Evolutionary conservation across 805 yeast species (phyloP).

Genomic region (Schwanniomyces sp.): DNA sequence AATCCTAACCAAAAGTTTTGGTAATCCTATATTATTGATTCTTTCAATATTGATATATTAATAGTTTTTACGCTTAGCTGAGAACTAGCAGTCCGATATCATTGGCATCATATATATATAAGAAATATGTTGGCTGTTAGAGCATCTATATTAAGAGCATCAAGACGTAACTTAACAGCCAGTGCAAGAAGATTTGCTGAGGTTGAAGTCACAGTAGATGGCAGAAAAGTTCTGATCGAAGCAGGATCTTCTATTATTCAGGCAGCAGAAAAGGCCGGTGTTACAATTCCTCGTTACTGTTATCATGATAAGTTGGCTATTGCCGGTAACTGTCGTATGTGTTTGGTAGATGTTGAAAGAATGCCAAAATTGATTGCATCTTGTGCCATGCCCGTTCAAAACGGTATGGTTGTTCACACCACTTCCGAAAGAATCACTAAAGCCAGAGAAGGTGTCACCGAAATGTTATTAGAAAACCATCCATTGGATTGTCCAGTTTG

Average conservation of each 20-base stretch:
- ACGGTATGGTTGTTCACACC: conserved; percentile 85
- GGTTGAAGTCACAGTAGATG: conserved; percentile 63
- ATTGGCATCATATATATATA: conserved; percentile 2
- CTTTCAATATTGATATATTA: conserved; percentile 1
- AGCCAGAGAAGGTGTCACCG: conserved; percentile 89
- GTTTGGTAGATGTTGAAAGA: conserved; percentile 84
- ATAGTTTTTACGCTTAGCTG: neutral
- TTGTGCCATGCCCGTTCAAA: conserved; percentile 89
- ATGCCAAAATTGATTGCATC: conserved; percentile 90
- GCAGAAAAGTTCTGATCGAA: conserved; percentile 72
- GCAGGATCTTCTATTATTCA: conserved; percentile 87
- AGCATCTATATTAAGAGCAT: conserved; percentile 19
- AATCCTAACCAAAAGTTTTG: neutral
- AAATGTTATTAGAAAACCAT: conserved; percentile 83
- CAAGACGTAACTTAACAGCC: conserved; percentile 19
- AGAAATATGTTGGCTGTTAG: conserved; percentile 15
- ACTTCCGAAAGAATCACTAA: conserved; percentile 73
- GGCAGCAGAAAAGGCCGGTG: conserved; percentile 91
- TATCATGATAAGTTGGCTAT: conserved; percentile 88
- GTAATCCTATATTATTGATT: conserved; percentile 1
- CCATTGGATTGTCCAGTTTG: conserved; percentile 92
- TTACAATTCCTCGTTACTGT: conserved; percentile 83
- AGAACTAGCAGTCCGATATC: conserved; percentile 1
- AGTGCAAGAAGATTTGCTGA: conserved; percentile 42
- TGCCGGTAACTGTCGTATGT: conserved; percentile 94